Percentiles rank a stretch among this genome's conserved stretches.
Evolutionary conservation across 2,329 filamentous ascomycete species (phyloP).

Genomic region (Aspergillus ruber): DNA sequence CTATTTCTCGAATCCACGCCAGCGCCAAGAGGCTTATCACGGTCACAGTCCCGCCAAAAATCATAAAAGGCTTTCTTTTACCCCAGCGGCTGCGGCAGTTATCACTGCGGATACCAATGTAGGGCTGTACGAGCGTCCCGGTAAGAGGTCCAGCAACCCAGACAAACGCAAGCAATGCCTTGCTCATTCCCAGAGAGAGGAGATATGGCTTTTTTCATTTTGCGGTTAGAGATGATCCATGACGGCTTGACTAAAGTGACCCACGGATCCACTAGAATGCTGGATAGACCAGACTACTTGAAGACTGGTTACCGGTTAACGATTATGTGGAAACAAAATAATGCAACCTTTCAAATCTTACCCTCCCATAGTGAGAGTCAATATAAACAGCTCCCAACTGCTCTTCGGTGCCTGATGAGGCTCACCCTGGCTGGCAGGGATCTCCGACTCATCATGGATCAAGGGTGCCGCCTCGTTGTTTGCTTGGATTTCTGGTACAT

Average conservation of each 20-base stretch:
- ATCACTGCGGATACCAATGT: constrained; percentile 75
- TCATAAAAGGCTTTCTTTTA: constrained; percentile 74
- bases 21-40: constrained; percentile 62
- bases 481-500: constrained; percentile 15
- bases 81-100: constrained; percentile 69
- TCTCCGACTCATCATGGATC: constrained; percentile 47
- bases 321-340: no score
- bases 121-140: constrained; percentile 72
- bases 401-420: constrained; percentile 50
- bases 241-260: constrained; percentile 15
- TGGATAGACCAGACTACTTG: constrained; percentile 97
- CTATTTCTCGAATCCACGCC: constrained; percentile 67
- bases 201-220: constrained; percentile 54
- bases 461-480: no score
- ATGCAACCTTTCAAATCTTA: constrained; percentile 19
- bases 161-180: constrained; percentile 75
- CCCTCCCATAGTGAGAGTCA: constrained; percentile 81
- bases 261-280: constrained; percentile 77
- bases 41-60: constrained; percentile 63
- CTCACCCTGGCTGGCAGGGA: no score
- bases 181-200: constrained; percentile 72
- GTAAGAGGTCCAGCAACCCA: constrained; percentile 80
- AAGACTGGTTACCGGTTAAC: constrained; percentile 44
- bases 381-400: constrained; percentile 73
- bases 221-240: neutral